Base-by-base conservation (phyloP, 495 filamentous ascomycete species). In the Aspergillus campestris region DNA sequence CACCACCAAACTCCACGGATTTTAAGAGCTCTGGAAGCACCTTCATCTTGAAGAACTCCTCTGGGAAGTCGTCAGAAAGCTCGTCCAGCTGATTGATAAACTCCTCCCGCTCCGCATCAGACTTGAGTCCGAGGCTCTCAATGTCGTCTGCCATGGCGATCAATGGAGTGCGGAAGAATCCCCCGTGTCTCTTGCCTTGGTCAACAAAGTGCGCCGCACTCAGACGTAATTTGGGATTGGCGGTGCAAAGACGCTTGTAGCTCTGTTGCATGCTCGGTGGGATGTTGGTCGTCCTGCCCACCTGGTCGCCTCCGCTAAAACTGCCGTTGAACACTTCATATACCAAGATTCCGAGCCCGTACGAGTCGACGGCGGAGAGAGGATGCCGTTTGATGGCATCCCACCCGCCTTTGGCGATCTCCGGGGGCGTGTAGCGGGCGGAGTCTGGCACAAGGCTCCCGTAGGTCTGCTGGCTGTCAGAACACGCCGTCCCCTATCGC, bases 1-100 rank as follows among this genome's bases (percentile, higher is more conserved):
- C 92, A 18, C 92, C 92, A 18, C 92, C 94, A 64, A 95, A 98
- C 55, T 98, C 92, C 7, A 98, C 88, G 0, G 89, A 92, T 56
- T 96, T 97, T 0, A 98, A 72, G n/a, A 98, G 70, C 60, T 97
- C 92, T 1, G 92, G 92, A 11, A 98, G 74, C 8, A 97, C 79
- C 55, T 97, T 98, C 79, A 92, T 86, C 59, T 90, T 94, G 71
- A 96, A 92, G 60, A 92, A 98, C 44, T 95, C 90, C 55, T 96
- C 92, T 0, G 92, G 92, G 51, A 97, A 95, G 60, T 96, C 89
- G 49, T 94, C 88, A 1, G 87, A 83, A 5, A 94, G 77, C 39
- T 84, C 73, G 53, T 95, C 88, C 5, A 98, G 76, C 61, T 94
- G 84, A 58, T 82, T 82, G 5, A 98, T 71, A 48, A 98, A 94